Base-by-base conservation (phyloP, 164 flowering plant genomes). In the Liquidambar formosana region DNA sequence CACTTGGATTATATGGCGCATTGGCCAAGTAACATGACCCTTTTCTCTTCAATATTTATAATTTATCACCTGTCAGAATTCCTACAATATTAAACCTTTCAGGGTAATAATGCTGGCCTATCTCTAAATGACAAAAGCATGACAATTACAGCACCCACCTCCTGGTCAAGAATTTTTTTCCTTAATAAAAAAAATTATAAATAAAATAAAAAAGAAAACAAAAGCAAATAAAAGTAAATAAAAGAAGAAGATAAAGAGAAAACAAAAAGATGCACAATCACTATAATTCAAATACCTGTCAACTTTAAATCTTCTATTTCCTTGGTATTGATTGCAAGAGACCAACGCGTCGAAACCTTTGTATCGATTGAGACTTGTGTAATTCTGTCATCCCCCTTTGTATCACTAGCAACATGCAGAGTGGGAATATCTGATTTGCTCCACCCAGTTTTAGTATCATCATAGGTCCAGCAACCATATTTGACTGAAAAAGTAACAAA, bases 401-500 rank as follows among this genome's bases (percentile, higher is more conserved):
- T 53, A 68, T 95, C 94, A 49, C 75, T 73, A 53, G 75, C 76
- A 60, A 89, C 88, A 33, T 59, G 79, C 28, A 95, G 68, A 23
- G 68, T 47, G 12, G 99, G 99, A 72, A 93, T 77, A 48, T 95
- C 97, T 19, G 87, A 75, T 65, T 80, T 69, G 44, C 75, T 82
- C 99, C 99, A 95, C 51, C 97, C 99, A 69, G 43, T 75, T 71
- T 66, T 80, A 18, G 75, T 65, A 46, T 82, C 83, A 46, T 84
- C 77, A 61, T 79, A 67, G 47, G 85, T 78, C 85, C 78, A 69
- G 73, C 99, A 95, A 69, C 99, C 89, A 78, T 95, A 95, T 23
- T 88, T 76, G n/a, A 90, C 90, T 8, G 83, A 82, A 74, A 90
- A 91, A 11, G 92, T 86, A 63, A 95, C 93, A 49, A 93, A 86